Percentiles rank a stretch among this genome's conserved stretches.
Evolutionary conservation across 495 filamentous ascomycete species (phyloP).

Genomic region (Hypoxylon rickii): DNA sequence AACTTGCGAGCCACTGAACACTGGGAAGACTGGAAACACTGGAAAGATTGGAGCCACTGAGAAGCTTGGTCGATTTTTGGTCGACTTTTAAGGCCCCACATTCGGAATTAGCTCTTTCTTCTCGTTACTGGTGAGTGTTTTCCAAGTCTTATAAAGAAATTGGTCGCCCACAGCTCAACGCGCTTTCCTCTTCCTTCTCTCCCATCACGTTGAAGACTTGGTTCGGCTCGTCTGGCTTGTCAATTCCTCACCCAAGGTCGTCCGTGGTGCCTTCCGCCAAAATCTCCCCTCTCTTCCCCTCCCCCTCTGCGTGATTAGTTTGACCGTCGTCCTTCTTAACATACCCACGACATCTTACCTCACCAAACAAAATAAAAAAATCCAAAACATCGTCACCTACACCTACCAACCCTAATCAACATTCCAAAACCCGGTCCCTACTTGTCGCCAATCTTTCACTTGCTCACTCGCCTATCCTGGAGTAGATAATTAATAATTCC

Average conservation of each 20-base stretch:
- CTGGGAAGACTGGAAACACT: too few relatives aligned
- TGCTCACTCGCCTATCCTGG: slow-evolving; percentile 31
- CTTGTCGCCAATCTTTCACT: slow-evolving; percentile 30
- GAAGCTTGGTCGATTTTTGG: slow-evolving; percentile 32
- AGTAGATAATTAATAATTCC: slow-evolving; percentile 20
- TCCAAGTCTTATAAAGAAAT: slow-evolving; percentile 38
- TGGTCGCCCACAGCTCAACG: slow-evolving; percentile 37
- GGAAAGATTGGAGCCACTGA: too few relatives aligned
- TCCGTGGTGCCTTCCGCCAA: slow-evolving; percentile 40
- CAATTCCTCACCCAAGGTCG: slow-evolving; percentile 41
- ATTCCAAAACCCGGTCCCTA: slow-evolving; percentile 31
- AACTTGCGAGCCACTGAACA: slow-evolving; percentile 11
- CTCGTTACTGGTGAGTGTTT: slow-evolving; percentile 32
- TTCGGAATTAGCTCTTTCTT: slow-evolving; percentile 35
- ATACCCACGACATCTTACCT: slow-evolving; percentile 30
- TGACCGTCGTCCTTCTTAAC: slow-evolving; percentile 30
- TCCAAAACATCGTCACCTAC: slow-evolving; percentile 34
- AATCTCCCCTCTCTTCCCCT: slow-evolving; percentile 33
- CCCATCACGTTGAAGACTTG: slow-evolving; percentile 43
- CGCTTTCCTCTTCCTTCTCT: slow-evolving; percentile 36
- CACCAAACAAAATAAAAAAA: slow-evolving; percentile 16
- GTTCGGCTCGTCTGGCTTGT: slow-evolving; percentile 39
- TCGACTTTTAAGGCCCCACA: slow-evolving; percentile 33
- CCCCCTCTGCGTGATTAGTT: slow-evolving; percentile 25
- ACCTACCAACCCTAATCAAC: slow-evolving; percentile 27